phyloP scores from a whole-genome alignment of 2,329 filamentous ascomycete genomes.

The Emergomyces africanus region DNA sequence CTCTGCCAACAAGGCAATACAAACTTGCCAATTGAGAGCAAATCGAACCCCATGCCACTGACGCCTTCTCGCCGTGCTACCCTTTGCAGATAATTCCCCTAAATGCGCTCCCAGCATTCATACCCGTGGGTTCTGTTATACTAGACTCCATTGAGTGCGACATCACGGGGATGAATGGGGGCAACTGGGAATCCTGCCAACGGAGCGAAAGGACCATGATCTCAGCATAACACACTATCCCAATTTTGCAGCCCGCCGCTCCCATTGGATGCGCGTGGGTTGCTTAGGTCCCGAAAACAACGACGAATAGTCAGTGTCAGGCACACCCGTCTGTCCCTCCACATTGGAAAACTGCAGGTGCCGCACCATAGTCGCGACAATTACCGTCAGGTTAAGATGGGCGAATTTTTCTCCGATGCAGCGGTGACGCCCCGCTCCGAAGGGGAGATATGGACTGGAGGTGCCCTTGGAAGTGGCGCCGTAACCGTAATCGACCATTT shows the following conservation, averaged over 20 bases:
- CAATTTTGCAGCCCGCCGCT: conserved; percentile 43
- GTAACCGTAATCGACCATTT: conserved; percentile 50
- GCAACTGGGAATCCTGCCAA: background rate
- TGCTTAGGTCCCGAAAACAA: background rate
- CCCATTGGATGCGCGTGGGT: conserved; percentile 3
- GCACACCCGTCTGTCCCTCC: conserved; percentile 43
- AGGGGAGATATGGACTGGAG: conserved; percentile 53
- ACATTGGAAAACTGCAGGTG: conserved; percentile 48
- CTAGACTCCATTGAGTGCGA: background rate
- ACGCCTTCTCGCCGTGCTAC: background rate
- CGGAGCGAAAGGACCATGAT: background rate
- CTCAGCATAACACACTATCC: background rate
- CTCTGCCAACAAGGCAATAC: background rate
- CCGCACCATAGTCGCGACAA: conserved; percentile 49
- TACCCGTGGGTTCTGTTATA: background rate
- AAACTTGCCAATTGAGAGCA: background rate
- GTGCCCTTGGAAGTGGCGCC: conserved; percentile 49
- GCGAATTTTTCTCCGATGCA: conserved; percentile 70
- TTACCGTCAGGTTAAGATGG: conserved; percentile 54
- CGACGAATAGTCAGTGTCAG: conserved; percentile 50
- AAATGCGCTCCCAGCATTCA: background rate
- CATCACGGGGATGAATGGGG: background rate
- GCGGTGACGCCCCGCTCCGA: conserved; percentile 58
- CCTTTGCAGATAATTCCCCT: background rate
- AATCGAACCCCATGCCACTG: background rate